Conservation (phyloP, 352 stramenopile species). For the Pythium pyrilobum region DNA sequence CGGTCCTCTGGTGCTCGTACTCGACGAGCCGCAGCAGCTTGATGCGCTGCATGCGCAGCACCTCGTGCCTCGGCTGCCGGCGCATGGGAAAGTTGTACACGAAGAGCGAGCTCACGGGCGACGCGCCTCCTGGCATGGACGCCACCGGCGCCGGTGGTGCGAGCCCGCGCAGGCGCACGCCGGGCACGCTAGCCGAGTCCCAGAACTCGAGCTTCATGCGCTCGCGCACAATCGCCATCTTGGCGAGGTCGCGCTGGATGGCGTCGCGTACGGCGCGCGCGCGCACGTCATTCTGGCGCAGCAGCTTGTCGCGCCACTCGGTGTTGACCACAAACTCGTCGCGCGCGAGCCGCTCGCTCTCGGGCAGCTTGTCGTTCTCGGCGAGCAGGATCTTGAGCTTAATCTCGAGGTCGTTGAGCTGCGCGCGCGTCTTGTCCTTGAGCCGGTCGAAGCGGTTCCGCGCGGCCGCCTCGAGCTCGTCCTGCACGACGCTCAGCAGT, state of each 20-base stretch:
- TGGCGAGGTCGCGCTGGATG: conserved; percentile 65
- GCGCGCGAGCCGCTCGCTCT: conserved; percentile 61
- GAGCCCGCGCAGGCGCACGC: conserved; percentile 54
- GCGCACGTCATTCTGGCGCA: conserved; percentile 41
- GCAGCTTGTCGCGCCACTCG: conserved; percentile 53
- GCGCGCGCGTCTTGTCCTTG: conserved; percentile 59
- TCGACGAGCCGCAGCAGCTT: conserved; percentile 62
- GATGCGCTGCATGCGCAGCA: conserved; percentile 43
- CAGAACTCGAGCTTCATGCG: conserved; percentile 91
- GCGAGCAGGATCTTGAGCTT: conserved; percentile 63
- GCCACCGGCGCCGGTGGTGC: conserved; percentile 16
- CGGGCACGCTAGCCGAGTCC: conserved; percentile 74
- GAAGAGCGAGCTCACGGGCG: conserved; percentile 18
- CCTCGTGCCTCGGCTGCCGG: conserved; percentile 39
- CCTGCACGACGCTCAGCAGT: conserved; percentile 36
- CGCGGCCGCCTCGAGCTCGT: conserved; percentile 28
- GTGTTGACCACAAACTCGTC: conserved; percentile 91
- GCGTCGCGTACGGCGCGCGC: conserved; percentile 58
- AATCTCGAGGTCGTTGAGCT: conserved; percentile 57
- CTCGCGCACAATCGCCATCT: conserved; percentile 72
- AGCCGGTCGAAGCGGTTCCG: conserved; percentile 58
- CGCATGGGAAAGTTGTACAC: conserved; percentile 86
- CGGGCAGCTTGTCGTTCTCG: conserved; percentile 63
- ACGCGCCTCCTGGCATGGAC: too few relatives aligned
- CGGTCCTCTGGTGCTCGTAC: conserved; percentile 53